Base-by-base conservation (phyloP, 257 asterid species). In the Parsonsia alboflavescens region DNA sequence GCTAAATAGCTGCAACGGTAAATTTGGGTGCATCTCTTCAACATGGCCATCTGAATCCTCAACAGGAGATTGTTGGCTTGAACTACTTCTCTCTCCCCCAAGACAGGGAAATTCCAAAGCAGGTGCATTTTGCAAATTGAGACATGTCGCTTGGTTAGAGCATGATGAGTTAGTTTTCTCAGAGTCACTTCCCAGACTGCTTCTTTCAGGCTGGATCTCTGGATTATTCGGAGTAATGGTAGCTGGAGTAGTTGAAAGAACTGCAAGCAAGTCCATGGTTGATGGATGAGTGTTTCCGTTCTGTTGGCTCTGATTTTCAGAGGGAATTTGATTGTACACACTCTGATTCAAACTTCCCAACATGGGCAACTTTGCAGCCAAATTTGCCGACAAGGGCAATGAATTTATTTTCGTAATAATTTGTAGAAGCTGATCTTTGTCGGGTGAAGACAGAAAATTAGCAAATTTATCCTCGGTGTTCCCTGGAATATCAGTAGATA, bases 221-320 rank as follows among this genome's bases (percentile, higher is more conserved):
- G 70, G 36, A 63, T 76, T 83, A 65, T 82, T 87, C 13, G 88
- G 74, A 61, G 83, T 58, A 30, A 75, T 78, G 42, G 76, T 44
- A 12, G 82, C 75, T 5, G 85, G 81, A 77, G 84, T 74, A 50
- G 89, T 84, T 57, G 96, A 87, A 62, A 92, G 91, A 80, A 74
- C 87, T 33, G 88, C 91, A 52, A 92, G 92, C 80, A 92, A 86
- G 86, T 90, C 84, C 92, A 26, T 86, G 64, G 98, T 90, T 56
- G 97, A 86, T 41, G 87, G 89, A 26, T 85, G 52, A 70, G 83
- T 74, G 24, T 79, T 81, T 24, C 66, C 87, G 71, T 79, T 80
- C 59, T 53, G 65, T 71, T 49, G 76, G 79, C 81, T 70, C 63
- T 66, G 88, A 48, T 77, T 84, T 80, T 73, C 83, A 39, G 89